Percentiles rank a stretch among this genome's conserved stretches.
phyloP scores from a whole-genome alignment of 805 yeast genomes.

The Candida piceae region DNA sequence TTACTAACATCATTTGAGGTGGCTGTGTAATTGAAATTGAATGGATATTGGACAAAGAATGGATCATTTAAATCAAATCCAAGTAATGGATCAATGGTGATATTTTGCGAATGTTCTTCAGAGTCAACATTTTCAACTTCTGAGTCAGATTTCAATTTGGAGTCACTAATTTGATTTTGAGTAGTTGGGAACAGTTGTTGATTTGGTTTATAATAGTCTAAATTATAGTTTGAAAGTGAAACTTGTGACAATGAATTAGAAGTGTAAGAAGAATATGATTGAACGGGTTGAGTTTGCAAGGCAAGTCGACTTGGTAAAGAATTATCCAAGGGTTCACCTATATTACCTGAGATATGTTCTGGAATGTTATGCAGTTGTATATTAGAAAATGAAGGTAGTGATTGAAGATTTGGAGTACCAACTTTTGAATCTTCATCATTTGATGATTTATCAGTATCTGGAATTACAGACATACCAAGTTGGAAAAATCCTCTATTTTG shows the following conservation, averaged over 20 bases:
- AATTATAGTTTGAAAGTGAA: conserved; percentile 15
- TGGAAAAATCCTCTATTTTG: conserved; percentile 2
- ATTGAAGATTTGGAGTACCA: conserved; percentile 4
- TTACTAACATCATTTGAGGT: background rate
- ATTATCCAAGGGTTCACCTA: conserved; percentile 1
- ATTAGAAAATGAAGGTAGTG: conserved; percentile 7
- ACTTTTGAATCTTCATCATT: conserved; percentile 2
- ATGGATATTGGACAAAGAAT: conserved; percentile 47
- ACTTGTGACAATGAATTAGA: conserved; percentile 18
- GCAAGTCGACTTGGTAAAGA: conserved; percentile 1
- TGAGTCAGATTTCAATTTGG: too few species aligned
- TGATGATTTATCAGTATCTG: conserved; percentile 6
- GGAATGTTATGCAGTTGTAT: conserved; percentile 19
- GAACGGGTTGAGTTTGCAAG: background rate
- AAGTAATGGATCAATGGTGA: conserved; percentile 31
- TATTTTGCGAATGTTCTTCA: too few species aligned
- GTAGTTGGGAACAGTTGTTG: conserved; percentile 19
- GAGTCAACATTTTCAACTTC: too few species aligned
- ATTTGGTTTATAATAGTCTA: conserved; percentile 20
- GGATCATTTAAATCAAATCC: conserved; percentile 45
- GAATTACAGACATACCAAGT: conserved; percentile 9
- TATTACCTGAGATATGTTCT: conserved; percentile 11
- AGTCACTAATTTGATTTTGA: too few species aligned
- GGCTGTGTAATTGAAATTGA: conserved; percentile 36
- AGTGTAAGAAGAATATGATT: conserved; percentile 7